Conservation (phyloP, 331 rosid genomes). For the Stylosanthes scabra region DNA sequence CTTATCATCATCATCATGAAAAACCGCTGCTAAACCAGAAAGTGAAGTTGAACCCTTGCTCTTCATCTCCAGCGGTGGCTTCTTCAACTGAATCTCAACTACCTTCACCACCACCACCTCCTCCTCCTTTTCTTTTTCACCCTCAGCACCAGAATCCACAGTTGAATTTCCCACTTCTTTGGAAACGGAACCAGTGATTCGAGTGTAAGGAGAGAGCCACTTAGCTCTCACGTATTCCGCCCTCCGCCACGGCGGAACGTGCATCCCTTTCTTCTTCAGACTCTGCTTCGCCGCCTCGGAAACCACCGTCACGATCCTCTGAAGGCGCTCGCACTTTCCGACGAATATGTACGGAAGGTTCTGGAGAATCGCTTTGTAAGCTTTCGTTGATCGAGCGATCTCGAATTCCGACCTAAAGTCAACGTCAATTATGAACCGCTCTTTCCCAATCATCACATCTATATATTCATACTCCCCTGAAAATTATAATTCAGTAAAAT, state of each 20-base stretch:
- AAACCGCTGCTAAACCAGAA: conserved; percentile 71
- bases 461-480: conserved; percentile 89
- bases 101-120: conserved; percentile 27
- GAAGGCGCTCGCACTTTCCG: conserved; percentile 70
- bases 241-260: conserved; percentile 90
- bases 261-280: conserved; percentile 83
- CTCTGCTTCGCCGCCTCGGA: conserved; percentile 90
- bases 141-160: conserved; percentile 18
- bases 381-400: conserved; percentile 80
- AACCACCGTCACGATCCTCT: conserved; percentile 62
- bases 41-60: conserved; percentile 48
- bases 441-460: conserved; percentile 66
- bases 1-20: conserved; percentile 55
- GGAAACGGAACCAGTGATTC: conserved; percentile 25
- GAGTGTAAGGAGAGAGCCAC: conserved; percentile 75
- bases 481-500: background rate
- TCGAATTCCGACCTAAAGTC: conserved; percentile 92
- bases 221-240: conserved; percentile 76
- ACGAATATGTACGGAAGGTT: conserved; percentile 75
- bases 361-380: conserved; percentile 70
- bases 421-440: conserved; percentile 69
- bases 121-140: conserved; percentile 31
- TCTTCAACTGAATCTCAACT: conserved; percentile 51
- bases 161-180: background rate
- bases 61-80: conserved; percentile 70